phyloP scores from a whole-genome alignment of 352 stramenopile genomes.

The Paralagenidium karlingii region DNA sequence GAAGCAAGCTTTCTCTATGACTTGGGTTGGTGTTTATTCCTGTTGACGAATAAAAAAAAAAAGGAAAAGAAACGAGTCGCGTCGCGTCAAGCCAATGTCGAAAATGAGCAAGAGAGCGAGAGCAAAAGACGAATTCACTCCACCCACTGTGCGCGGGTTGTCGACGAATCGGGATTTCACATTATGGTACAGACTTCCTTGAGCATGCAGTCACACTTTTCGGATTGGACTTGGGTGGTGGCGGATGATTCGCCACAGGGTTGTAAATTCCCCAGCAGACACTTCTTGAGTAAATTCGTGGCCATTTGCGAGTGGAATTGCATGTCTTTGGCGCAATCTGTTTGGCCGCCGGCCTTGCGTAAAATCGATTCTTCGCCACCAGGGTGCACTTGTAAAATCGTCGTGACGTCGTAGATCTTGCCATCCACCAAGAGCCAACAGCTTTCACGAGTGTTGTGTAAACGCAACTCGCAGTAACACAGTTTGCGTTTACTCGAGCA shows the following conservation, averaged over 20 bases:
- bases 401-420: slow-evolving; percentile 81
- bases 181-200: slow-evolving; percentile 72
- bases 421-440: slow-evolving; percentile 92
- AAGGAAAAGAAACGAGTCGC: too few relatives aligned
- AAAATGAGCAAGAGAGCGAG: too few relatives aligned
- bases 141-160: too few relatives aligned
- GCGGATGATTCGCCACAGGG: slow-evolving; percentile 32
- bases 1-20: too few relatives aligned
- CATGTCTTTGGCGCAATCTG: slow-evolving; percentile 73
- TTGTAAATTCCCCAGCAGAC: slow-evolving; percentile 63
- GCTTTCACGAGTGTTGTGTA: slow-evolving; percentile 84
- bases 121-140: too few relatives aligned
- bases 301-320: slow-evolving; percentile 71
- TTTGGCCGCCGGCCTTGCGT: slow-evolving; percentile 56
- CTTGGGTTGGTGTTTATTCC: too few relatives aligned
- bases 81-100: too few relatives aligned
- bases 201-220: too few relatives aligned
- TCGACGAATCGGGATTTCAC: slow-evolving; percentile 16
- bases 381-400: slow-evolving; percentile 55
- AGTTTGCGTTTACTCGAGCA: slow-evolving; percentile 55
- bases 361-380: slow-evolving; percentile 67
- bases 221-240: slow-evolving; percentile 10
- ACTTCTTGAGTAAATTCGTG: slow-evolving; percentile 67
- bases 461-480: slow-evolving; percentile 58
- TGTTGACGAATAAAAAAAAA: too few relatives aligned